phyloP scores from a whole-genome alignment of 2,329 filamentous ascomycete species.

The Plenodomus biglobosus region DNA sequence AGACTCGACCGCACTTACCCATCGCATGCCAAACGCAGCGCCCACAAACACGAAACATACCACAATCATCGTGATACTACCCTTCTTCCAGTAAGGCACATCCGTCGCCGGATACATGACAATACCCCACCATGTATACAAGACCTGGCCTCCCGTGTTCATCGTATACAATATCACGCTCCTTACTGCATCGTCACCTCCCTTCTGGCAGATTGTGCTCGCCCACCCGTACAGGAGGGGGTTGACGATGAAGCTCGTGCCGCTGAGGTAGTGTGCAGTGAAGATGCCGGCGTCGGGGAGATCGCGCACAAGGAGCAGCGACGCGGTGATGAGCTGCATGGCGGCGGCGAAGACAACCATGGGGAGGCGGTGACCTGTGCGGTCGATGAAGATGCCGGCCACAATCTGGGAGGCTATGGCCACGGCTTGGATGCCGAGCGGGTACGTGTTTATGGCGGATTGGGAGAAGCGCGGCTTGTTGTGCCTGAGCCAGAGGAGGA shows the following conservation, averaged over 20 bases:
- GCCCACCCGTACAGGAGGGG: constrained; percentile 46
- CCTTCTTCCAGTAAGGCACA: constrained; percentile 48
- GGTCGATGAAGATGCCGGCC: constrained; percentile 42
- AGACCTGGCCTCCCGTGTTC: constrained; percentile 38
- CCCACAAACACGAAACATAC: constrained; percentile 21
- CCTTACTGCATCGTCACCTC: constrained; percentile 46
- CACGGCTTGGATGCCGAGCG: constrained; percentile 58
- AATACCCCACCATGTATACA: constrained; percentile 53
- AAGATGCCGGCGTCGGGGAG: constrained; percentile 37
- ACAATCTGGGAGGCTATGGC: constrained; percentile 54
- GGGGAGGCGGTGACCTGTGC: constrained; percentile 34
- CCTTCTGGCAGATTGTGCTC: constrained; percentile 39
- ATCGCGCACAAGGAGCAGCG: constrained; percentile 35
- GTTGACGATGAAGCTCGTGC: constrained; percentile 44
- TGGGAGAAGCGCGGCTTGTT: constrained; percentile 34
- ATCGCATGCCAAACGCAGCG: constrained; percentile 12
- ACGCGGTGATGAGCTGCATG: constrained; percentile 38
- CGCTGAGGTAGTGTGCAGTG: constrained; percentile 42
- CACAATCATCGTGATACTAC: constrained; percentile 41
- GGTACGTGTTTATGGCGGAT: constrained; percentile 58
- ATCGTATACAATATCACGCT: constrained; percentile 46
- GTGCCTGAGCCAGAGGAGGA: constrained; percentile 24
- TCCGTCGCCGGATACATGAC: constrained; percentile 47
- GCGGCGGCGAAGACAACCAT: constrained; percentile 35
- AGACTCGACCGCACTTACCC: constrained; percentile 13